Percentiles rank a stretch among this genome's conserved stretches.
Conservation (phyloP, 306 rosid genomes). For the Purshia tridentata region DNA sequence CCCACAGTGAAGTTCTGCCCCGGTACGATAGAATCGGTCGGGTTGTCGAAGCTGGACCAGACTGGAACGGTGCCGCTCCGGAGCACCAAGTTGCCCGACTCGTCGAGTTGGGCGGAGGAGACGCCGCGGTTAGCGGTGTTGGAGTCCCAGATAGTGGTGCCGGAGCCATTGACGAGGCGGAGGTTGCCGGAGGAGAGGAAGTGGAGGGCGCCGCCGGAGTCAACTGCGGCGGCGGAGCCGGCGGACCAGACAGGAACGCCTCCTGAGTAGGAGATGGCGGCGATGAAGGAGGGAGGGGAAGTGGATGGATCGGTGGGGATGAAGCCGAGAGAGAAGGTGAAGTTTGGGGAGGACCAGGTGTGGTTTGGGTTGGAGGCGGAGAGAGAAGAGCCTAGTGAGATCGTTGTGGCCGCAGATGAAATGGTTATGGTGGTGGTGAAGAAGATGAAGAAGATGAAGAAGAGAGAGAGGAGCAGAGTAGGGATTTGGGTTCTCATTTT, state of each 20-base stretch:
- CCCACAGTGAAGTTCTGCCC: slow-evolving; percentile 47
- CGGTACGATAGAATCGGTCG: slow-evolving; percentile 61
- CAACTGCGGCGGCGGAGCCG: slow-evolving; percentile 38
- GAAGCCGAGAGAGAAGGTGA: slow-evolving; percentile 49
- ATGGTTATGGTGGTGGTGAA: slow-evolving; percentile 5
- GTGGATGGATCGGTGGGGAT: slow-evolving; percentile 42
- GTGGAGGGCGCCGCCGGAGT: slow-evolving; percentile 47
- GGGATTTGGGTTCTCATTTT: slow-evolving; percentile 16
- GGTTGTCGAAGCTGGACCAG: slow-evolving; percentile 70
- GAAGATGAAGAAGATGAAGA: not conserved
- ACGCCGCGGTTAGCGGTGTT: slow-evolving; percentile 48
- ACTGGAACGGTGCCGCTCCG: slow-evolving; percentile 30
- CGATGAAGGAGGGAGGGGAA: slow-evolving; percentile 48
- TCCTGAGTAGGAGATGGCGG: slow-evolving; percentile 52
- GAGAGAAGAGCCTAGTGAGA: slow-evolving; percentile 48
- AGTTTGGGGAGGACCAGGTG: slow-evolving; percentile 46
- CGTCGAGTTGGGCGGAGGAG: slow-evolving; percentile 47
- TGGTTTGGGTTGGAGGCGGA: slow-evolving; percentile 40
- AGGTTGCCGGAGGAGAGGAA: slow-evolving; percentile 55
- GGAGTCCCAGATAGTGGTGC: slow-evolving; percentile 55
- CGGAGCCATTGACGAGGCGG: slow-evolving; percentile 58
- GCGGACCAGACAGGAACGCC: slow-evolving; percentile 66
- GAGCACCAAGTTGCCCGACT: slow-evolving; percentile 51
- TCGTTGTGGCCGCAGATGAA: slow-evolving; percentile 15
- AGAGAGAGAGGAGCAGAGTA: not conserved